Evolutionary conservation across 805 yeast species (phyloP).

Genomic region (Saturnispora dispora): DNA sequence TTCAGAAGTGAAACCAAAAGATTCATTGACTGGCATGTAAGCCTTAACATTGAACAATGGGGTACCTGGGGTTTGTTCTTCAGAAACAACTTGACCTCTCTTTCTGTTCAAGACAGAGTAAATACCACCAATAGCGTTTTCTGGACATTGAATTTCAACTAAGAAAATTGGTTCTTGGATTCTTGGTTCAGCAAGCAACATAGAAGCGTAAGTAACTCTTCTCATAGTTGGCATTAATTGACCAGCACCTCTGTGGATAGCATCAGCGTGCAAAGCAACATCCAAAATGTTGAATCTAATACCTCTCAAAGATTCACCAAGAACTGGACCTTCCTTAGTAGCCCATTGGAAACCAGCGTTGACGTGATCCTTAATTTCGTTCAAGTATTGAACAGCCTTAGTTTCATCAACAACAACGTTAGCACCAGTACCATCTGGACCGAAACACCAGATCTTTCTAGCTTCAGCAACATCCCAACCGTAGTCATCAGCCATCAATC

Average conservation of each 20-base stretch:
- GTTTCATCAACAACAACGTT: constrained; percentile 98
- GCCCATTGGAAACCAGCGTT: constrained; percentile 99
- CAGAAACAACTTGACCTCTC: constrained; percentile 99
- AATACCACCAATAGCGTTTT: constrained; percentile 99
- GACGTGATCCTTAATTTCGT: constrained; percentile 98
- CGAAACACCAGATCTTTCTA: constrained; percentile 99
- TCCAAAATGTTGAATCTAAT: constrained; percentile 96
- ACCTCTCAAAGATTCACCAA: constrained; percentile 95
- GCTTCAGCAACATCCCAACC: constrained; percentile 99
- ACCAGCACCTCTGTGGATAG: constrained; percentile 99
- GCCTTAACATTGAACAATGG: constrained; percentile 99
- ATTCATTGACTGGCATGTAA: constrained; percentile 99
- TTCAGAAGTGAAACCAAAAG: constrained; percentile 99
- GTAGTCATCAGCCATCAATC: constrained; percentile 96
- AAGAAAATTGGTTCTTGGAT: constrained; percentile 99
- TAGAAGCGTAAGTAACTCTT: constrained; percentile 97
- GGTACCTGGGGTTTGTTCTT: constrained; percentile 99
- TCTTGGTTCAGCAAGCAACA: constrained; percentile 97
- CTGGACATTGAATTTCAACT: constrained; percentile 99
- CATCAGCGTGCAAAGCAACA: constrained; percentile 99
- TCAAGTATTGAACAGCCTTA: constrained; percentile 98
- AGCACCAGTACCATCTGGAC: constrained; percentile 99
- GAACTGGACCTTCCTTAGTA: constrained; percentile 97
- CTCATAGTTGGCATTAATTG: constrained; percentile 99
- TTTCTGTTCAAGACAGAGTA: constrained; percentile 98